Evolutionary conservation across 2,329 filamentous ascomycete species (phyloP), one percentile per base, ranked within the genome.

Genomic region (Aurifilum marmelostoma): DNA sequence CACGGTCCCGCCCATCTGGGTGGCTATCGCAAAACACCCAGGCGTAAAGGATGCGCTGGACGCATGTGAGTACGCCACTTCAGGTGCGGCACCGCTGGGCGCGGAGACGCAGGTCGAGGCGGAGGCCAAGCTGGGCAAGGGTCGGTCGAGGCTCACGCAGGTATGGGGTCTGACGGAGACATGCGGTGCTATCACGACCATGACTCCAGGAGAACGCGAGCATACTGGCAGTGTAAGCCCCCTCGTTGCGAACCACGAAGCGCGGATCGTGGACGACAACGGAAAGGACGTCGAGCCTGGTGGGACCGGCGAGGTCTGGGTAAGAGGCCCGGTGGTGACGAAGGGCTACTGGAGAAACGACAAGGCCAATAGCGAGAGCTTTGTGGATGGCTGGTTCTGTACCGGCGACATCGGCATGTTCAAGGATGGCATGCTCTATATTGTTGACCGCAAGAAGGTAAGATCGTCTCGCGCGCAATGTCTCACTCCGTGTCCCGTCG

Each of bases 331-430:
- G 0, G 90, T 92, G 72, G 81, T 93, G 27, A 91, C 91, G 73
- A 87, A 88, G 78, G 92, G 91, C 9, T 94, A 93, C 74, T 83
- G 88, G 72, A 89, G 89, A 73, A 93, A 94, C 72, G 82, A 85
- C 0, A 82, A 87, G 71, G 91, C 88, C 0, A 93, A 91, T 1
- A 80, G 79, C 0, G 85, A 89, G 64, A 86, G 89, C 0, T 86
- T 93, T 67, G 77, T 75, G 0, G 78, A 81, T 29, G 82, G 80
- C 4, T 97, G 91, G 83, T 94, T 95, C 83, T 90, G 90, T 75
- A 94, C 92, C 0, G 93, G 92, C 0, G 93, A 97, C 75, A 87
- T 95, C 4, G 91, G 92, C 0, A 87, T 90, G 70, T 88, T 92
- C 77, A 89, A 94, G 72, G 80, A 85, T 54, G 84, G 91, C 21